Conservation (phyloP, 2,329 filamentous ascomycete species). For the Alternaria metachromatica region DNA sequence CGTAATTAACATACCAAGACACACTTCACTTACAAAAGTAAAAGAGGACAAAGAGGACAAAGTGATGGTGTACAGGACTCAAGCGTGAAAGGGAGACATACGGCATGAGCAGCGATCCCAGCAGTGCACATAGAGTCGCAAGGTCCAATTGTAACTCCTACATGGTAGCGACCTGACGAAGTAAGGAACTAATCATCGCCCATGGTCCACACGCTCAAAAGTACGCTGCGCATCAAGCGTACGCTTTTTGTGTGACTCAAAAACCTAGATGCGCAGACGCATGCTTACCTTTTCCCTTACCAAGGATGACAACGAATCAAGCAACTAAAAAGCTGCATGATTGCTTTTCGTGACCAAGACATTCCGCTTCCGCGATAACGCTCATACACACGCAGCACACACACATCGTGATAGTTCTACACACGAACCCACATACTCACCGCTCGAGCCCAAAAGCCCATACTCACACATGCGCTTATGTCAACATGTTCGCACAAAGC, state of each 20-base stretch:
- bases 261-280: background rate
- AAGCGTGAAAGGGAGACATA: background rate
- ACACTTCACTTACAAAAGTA: too few species aligned
- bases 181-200: too few species aligned
- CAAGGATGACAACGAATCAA: background rate
- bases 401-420: background rate
- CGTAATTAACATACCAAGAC: too few species aligned
- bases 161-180: too few species aligned
- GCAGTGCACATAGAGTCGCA: background rate
- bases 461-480: background rate
- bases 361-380: background rate
- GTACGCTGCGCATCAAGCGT: background rate
- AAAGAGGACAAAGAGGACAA: too few species aligned
- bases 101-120: background rate
- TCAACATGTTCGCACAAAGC: slow-evolving; percentile 1
- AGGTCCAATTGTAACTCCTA: background rate
- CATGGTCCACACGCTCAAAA: background rate
- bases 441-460: background rate
- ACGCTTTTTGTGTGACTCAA: background rate
- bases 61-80: background rate
- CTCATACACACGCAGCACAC: background rate
- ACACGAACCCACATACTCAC: background rate
- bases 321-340: background rate
- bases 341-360: background rate
- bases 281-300: background rate